Evolutionary conservation across 1,284 basidiomycete species (phyloP), one percentile per base, ranked within the genome.

Genomic region (Nidula niveotomentosa): DNA sequence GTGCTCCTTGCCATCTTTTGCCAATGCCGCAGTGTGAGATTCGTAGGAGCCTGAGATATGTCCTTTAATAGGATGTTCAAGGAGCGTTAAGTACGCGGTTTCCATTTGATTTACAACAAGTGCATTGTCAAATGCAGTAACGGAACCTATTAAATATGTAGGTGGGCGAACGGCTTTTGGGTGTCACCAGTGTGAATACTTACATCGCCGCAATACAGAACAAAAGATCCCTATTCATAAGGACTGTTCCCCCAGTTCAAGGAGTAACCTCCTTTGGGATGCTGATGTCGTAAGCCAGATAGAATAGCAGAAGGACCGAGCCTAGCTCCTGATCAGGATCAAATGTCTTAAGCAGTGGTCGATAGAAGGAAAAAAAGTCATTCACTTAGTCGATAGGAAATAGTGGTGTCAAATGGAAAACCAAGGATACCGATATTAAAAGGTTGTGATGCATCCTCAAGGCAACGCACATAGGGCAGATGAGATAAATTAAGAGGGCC

Each of bases 271-370:
- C 82, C 84, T 41, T 79, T 70, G 17, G 67, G 57, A 12, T 76
- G 72, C 61, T 90, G 85, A 51, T 90, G 75, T 53, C 88, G 77
- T 62, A 86, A 88, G 3, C 90, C 90, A 9, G 87, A 86, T 33
- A 91, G 85, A 62, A 93, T 93, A 6, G 87, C 91, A 62, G 80
- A 83, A 1, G 91, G 91, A 8, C 91, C 91, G 73, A 93, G 93
- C 2, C 91, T 82, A 30, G 91, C 91, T n/a, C 76, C 36, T 50
- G n/a, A 9, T 8, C 23, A 23, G 23, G 5, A 23, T 23, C 23
- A 23, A 23, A 2, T 23, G 23, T 3, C 23, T 23, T 23, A 23
- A 23, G 23, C 23, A 23, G 23, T 5, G 5, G 17, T 12, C 2
- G 15, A 13, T 36, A 15, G 4, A 36, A 33, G 7, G 15, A 36